These are phyloP conservation scores for Eutrema yunnanense DNA, from an alignment of 345 rosid genomes.

Conservation along the genomic window DNA sequence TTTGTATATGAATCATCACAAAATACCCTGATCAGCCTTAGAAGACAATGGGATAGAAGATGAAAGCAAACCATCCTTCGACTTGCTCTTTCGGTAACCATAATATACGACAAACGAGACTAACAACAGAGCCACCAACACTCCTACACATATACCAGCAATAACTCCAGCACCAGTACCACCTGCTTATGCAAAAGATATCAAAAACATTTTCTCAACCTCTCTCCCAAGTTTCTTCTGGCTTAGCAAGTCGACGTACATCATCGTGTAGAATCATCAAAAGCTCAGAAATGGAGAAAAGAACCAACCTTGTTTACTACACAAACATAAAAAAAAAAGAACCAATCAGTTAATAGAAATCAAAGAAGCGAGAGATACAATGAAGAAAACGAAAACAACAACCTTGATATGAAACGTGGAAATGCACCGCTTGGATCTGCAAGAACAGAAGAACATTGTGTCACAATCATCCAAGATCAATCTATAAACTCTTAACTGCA, in stretches of 20 bases:
- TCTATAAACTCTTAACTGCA: neutral
- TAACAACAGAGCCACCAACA: constrained; percentile 34
- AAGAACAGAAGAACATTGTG: neutral
- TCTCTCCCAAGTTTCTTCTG: constrained; percentile 1
- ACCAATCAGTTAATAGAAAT: neutral
- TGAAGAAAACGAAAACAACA: neutral
- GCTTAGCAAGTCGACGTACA: neutral
- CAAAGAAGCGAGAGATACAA: neutral
- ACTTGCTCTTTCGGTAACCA: constrained; percentile 48
- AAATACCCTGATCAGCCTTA: constrained; percentile 37
- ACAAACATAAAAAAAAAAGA: constrained; percentile 25
- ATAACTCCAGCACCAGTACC: constrained; percentile 58
- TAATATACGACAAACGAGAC: constrained; percentile 38
- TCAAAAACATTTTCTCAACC: neutral
- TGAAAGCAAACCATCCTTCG: constrained; percentile 23
- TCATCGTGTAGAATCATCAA: neutral
- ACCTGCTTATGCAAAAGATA: constrained; percentile 25
- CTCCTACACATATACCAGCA: constrained; percentile 59
- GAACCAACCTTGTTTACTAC: constrained; percentile 57
- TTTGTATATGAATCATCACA: neutral
- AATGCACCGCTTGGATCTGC: constrained; percentile 57
- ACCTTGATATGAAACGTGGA: constrained; percentile 55
- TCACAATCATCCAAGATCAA: neutral
- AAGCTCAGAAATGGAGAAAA: constrained; percentile 19
- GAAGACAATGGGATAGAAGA: constrained; percentile 33